Percentiles rank a stretch among this genome's conserved stretches.
phyloP scores from a whole-genome alignment of 2,329 filamentous ascomycete genomes.

The Cladophialophora yegresii region DNA sequence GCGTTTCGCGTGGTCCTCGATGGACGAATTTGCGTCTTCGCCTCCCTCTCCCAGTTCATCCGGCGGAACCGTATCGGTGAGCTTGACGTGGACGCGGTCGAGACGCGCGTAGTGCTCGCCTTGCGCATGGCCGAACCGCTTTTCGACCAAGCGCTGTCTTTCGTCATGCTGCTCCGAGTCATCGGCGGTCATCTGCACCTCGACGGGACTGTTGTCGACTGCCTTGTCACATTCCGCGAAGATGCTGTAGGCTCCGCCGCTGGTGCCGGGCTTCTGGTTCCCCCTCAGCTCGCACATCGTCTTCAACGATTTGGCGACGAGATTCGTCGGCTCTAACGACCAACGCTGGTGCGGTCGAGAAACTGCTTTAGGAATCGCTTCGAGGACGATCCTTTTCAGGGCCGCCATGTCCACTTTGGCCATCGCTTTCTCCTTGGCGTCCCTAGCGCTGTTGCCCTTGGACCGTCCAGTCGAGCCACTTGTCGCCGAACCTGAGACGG shows the following conservation, averaged over 20 bases:
- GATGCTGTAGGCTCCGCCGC: conserved; percentile 75
- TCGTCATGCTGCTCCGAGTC: conserved; percentile 1
- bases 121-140: conserved; percentile 30
- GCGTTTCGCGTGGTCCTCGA: neutral
- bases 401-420: conserved; percentile 34
- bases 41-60: neutral
- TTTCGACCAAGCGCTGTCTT: conserved; percentile 13
- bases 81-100: conserved; percentile 31
- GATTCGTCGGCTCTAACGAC: conserved; percentile 65
- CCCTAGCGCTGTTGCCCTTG: conserved; percentile 6
- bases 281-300: conserved; percentile 71
- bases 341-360: conserved; percentile 74
- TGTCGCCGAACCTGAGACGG: conserved; percentile 48
- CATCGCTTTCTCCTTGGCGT: conserved; percentile 14
- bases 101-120: conserved; percentile 28
- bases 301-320: conserved; percentile 70
- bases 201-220: conserved; percentile 9
- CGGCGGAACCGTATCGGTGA: conserved; percentile 13
- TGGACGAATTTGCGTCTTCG: neutral
- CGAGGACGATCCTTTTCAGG: conserved; percentile 62
- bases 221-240: conserved; percentile 52
- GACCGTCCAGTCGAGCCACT: conserved; percentile 40
- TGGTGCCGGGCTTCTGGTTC: conserved; percentile 67
- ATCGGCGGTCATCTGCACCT: conserved; percentile 7
- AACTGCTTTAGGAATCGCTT: conserved; percentile 79